Evolutionary conservation across 352 stramenopile species (phyloP).

Genomic region (Phytophthora tubulina): DNA sequence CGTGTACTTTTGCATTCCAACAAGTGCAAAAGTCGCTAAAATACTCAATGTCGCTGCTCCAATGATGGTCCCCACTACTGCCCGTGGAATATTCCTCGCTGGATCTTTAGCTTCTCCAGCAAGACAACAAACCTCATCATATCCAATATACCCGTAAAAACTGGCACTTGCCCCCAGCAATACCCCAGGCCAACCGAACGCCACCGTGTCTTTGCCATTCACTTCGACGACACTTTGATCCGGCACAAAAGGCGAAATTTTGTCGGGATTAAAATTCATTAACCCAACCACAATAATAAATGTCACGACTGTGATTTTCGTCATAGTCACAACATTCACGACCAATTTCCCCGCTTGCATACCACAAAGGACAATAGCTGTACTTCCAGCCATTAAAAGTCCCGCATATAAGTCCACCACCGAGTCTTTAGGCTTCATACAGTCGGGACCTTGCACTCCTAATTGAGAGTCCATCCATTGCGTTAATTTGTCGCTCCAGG

Average conservation of each 20-base stretch:
- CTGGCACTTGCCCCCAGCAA: conserved; percentile 91
- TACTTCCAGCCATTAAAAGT: conserved; percentile 77
- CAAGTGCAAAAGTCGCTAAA: conserved; percentile 92
- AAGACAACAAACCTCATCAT: conserved; percentile 96
- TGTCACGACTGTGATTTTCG: conserved; percentile 90
- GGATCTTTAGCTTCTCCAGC: conserved; percentile 91
- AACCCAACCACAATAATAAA: conserved; percentile 95
- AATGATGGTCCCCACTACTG: conserved; percentile 91
- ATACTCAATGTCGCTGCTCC: conserved; percentile 85
- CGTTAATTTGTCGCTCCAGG: conserved; percentile 95
- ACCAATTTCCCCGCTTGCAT: conserved; percentile 91
- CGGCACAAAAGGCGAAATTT: conserved; percentile 90
- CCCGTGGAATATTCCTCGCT: conserved; percentile 85
- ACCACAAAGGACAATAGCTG: conserved; percentile 78
- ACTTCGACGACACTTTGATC: conserved; percentile 30
- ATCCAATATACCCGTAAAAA: conserved; percentile 98
- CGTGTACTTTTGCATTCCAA: conserved; percentile 92
- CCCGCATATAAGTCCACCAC: conserved; percentile 77
- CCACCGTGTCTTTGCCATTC: conserved; percentile 43
- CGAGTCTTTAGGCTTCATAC: conserved; percentile 77
- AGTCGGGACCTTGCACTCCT: conserved; percentile 49
- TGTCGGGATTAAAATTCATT: conserved; percentile 78
- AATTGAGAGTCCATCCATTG: conserved; percentile 79
- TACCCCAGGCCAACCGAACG: conserved; percentile 83
- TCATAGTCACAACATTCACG: conserved; percentile 92